Evolutionary conservation across 2,329 filamentous ascomycete species (phyloP).

Genomic region (Microsporum ferrugineum): DNA sequence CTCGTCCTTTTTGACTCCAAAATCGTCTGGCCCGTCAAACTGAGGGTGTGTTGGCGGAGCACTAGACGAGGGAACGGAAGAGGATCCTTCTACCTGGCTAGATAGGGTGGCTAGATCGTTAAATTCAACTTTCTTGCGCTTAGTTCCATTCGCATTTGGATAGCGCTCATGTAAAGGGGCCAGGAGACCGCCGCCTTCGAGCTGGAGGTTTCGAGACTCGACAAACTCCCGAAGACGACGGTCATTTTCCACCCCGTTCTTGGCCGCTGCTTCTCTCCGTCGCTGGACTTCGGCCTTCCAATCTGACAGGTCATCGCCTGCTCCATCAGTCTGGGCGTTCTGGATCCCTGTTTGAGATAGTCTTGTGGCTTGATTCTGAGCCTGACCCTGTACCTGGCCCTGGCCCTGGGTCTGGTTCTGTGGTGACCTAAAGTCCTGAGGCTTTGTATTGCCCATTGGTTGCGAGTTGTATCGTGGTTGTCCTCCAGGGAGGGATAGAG

Average conservation of each 20-base stretch:
- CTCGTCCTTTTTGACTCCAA: constrained; percentile 47
- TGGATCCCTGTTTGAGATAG: constrained; percentile 30
- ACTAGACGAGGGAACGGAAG: constrained; percentile 8
- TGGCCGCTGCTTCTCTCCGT: constrained; percentile 30
- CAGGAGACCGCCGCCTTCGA: constrained; percentile 39
- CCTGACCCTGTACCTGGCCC: constrained; percentile 28
- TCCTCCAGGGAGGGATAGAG: constrained; percentile 27
- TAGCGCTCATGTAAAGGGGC: constrained; percentile 32
- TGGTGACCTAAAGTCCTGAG: constrained; percentile 4
- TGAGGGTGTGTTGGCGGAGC: constrained; percentile 29
- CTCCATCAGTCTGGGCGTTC: constrained; percentile 63
- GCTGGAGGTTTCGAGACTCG: constrained; percentile 29
- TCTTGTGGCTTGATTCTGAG: constrained; percentile 20
- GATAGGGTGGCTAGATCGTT: constrained; percentile 4
- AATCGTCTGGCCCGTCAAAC: constrained; percentile 46
- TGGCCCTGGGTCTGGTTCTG: constrained; percentile 26
- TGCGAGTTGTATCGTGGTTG: constrained; percentile 16
- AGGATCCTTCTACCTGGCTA: not conserved
- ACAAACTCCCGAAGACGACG: constrained; percentile 34
- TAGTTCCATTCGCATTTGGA: constrained; percentile 26
- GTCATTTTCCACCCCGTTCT: constrained; percentile 28
- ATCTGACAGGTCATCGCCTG: constrained; percentile 49
- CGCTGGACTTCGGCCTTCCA: constrained; percentile 38
- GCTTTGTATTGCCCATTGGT: constrained; percentile 2
- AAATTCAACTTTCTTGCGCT: constrained; percentile 23